Conservation (phyloP, 73 alveolate species). For the Paramecium octaurelia region DNA sequence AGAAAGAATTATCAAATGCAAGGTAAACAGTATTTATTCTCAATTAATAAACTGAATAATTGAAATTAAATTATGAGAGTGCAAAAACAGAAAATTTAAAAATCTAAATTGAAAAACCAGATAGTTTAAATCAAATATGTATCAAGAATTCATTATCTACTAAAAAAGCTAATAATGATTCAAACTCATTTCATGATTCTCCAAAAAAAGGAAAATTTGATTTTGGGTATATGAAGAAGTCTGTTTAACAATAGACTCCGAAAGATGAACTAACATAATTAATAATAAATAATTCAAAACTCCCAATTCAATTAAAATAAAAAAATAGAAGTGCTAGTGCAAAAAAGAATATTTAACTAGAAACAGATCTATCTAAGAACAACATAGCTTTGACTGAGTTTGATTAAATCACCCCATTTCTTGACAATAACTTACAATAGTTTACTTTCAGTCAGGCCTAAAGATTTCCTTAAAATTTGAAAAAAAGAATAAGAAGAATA, state of each 20-base stretch:
- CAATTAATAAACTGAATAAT: not conserved
- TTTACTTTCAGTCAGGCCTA: not conserved
- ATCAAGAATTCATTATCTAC: not conserved
- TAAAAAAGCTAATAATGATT: not conserved
- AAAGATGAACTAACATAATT: not conserved
- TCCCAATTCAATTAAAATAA: not conserved
- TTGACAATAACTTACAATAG: not conserved
- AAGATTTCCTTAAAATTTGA: not conserved
- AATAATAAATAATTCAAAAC: not conserved
- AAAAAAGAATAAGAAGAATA: not conserved
- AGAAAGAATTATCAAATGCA: not conserved
- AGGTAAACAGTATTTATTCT: not conserved
- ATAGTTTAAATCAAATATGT: not conserved
- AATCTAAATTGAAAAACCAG: not conserved
- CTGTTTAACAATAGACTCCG: not conserved
- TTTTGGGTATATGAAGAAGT: not conserved
- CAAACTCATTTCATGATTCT: not conserved
- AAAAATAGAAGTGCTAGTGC: constrained; percentile 5
- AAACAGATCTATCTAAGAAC: not conserved
- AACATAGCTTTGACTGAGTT: not conserved
- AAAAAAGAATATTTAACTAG: not conserved
- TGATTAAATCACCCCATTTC: not conserved
- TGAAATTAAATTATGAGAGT: not conserved
- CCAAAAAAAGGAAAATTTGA: constrained; percentile 14
- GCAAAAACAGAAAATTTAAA: not conserved